Evolutionary conservation across 192 early-diverging fungal species (phyloP).

Genomic region (Podochytrium sp.): DNA sequence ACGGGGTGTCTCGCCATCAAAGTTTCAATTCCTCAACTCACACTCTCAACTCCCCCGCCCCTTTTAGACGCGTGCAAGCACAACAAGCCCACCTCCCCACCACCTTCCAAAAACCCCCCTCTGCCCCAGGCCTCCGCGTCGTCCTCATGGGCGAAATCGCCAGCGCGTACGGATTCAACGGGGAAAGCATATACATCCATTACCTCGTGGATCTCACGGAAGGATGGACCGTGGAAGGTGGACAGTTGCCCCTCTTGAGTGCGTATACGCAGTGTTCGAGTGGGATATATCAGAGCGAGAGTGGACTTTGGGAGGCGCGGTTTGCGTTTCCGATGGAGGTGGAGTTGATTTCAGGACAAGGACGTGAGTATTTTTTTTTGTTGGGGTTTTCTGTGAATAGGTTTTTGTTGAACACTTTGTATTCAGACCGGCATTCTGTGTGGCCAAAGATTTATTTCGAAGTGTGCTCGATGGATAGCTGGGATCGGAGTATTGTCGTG

Average conservation of each 20-base stretch:
- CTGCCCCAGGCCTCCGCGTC: conserved; percentile 14
- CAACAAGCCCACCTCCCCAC: conserved; percentile 15
- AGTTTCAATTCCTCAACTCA: not conserved
- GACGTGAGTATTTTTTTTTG: conserved; percentile 8
- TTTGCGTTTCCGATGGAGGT: conserved; percentile 25
- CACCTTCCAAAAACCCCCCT: conserved; percentile 21
- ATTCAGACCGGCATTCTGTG: conserved; percentile 17
- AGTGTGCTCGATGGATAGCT: conserved; percentile 44
- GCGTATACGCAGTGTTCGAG: conserved; percentile 23
- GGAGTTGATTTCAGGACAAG: conserved; percentile 17
- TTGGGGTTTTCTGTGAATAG: not conserved
- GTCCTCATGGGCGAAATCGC: conserved; percentile 28
- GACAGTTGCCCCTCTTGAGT: conserved; percentile 5
- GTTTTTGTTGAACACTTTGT: not conserved
- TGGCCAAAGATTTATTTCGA: conserved; percentile 42
- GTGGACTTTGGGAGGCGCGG: not conserved
- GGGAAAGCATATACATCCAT: conserved; percentile 24
- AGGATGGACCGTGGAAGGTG: conserved; percentile 30
- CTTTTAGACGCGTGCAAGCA: not conserved
- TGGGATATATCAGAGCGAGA: not conserved
- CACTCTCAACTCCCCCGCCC: not conserved
- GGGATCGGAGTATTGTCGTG: conserved; percentile 39
- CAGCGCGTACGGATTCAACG: conserved; percentile 13
- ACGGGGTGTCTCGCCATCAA: too few relatives aligned
- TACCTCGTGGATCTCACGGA: conserved; percentile 31